Percentiles rank a stretch among this genome's conserved stretches.
Evolutionary conservation across 140 eudicot genomes (phyloP).

Genomic region (Anethum foeniculum): DNA sequence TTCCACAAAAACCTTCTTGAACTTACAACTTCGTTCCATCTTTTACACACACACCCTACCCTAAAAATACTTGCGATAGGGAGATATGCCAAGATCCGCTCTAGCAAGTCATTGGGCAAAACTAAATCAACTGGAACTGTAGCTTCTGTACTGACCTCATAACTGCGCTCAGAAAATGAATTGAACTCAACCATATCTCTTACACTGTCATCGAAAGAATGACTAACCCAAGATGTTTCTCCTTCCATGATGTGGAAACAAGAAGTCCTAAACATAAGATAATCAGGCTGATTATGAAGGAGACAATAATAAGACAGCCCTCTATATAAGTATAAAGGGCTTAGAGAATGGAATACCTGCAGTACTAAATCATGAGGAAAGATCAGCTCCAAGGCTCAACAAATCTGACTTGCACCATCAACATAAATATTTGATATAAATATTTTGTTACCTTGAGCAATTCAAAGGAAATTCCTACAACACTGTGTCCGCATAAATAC

Average conservation of each 20-base stretch:
- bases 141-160: slow-evolving; percentile 4
- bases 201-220: neutral
- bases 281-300: neutral
- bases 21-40: slow-evolving; percentile 12
- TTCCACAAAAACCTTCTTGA: slow-evolving; percentile 16
- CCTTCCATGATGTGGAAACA: neutral
- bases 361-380: slow-evolving; percentile 10
- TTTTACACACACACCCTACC: slow-evolving; percentile 12
- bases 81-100: slow-evolving; percentile 7
- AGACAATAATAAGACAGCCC: neutral
- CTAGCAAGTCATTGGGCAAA: slow-evolving; percentile 10
- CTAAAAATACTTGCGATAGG: slow-evolving; percentile 14
- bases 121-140: slow-evolving; percentile 8
- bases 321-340: neutral
- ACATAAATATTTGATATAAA: neutral
- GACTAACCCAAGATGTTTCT: slow-evolving; percentile 11
- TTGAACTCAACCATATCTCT: neutral
- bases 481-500: neutral
- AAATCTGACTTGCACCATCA: neutral
- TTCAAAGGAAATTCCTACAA: neutral
- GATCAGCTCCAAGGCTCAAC: slow-evolving; percentile 15
- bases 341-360: slow-evolving; percentile 7
- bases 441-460: neutral
- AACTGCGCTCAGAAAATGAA: slow-evolving; percentile 2
- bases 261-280: slow-evolving; percentile 1